These are phyloP conservation scores for Xylaria arbuscula DNA, from an alignment of 2,329 filamentous ascomycete species.

Conservation along the genomic window DNA sequence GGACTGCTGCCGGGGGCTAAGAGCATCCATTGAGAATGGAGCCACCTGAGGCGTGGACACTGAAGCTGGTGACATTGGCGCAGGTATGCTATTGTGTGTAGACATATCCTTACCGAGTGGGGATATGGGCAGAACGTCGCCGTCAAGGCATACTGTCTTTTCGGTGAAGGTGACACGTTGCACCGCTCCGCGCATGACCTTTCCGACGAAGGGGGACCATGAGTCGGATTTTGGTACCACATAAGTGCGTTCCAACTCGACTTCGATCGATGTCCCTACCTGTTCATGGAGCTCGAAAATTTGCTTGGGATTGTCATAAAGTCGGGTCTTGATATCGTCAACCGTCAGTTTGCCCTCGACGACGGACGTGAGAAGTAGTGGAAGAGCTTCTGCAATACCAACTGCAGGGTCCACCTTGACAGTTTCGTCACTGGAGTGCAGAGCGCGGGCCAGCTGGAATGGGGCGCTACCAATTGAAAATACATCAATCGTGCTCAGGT, in stretches of 20 bases:
- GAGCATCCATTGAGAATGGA: constrained; percentile 53
- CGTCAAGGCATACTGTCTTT: constrained; percentile 80
- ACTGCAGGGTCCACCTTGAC: constrained; percentile 67
- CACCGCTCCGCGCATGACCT: constrained; percentile 74
- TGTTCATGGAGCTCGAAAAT: constrained; percentile 88
- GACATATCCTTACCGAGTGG: constrained; percentile 81
- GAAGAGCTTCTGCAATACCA: constrained; percentile 79
- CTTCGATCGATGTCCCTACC: constrained; percentile 76
- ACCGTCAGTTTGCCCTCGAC: constrained; percentile 77
- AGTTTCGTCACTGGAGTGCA: constrained; percentile 53
- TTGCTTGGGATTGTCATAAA: constrained; percentile 82
- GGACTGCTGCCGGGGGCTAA: constrained; percentile 51
- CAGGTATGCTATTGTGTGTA: constrained; percentile 64
- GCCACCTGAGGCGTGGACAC: constrained; percentile 60
- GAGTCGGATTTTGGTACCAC: constrained; percentile 61
- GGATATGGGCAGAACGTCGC: constrained; percentile 66
- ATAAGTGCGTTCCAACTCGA: constrained; percentile 79
- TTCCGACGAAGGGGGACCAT: constrained; percentile 80
- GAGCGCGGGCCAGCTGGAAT: constrained; percentile 74
- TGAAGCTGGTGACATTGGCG: constrained; percentile 66
- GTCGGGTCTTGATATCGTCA: constrained; percentile 75
- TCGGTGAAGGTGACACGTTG: constrained; percentile 81
- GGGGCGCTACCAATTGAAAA: constrained; percentile 84
- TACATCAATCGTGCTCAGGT: constrained; percentile 78
- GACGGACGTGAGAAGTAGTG: constrained; percentile 80